Evolutionary conservation across 805 yeast species (phyloP).

Genomic region (Metschnikowia corniflorae): DNA sequence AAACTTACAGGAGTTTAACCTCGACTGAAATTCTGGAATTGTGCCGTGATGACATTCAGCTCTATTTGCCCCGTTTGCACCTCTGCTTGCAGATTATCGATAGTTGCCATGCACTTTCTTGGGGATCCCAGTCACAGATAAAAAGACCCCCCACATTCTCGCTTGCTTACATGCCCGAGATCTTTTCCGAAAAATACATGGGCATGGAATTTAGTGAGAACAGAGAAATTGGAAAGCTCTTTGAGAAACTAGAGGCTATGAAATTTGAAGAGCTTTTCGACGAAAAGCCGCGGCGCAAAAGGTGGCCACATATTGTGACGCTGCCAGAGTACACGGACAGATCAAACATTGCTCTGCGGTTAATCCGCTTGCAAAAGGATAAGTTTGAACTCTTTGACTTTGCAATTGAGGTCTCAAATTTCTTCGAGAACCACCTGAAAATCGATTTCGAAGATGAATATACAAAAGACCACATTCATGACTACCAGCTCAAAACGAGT

Average conservation of each 20-base stretch:
- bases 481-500: conserved; percentile 38
- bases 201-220: conserved; percentile 3
- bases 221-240: conserved; percentile 5
- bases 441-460: conserved; percentile 20
- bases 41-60: conserved; percentile 12
- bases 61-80: conserved; percentile 41
- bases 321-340: background rate
- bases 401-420: conserved; percentile 29
- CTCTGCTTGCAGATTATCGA: conserved; percentile 47
- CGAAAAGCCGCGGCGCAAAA: conserved; percentile 1
- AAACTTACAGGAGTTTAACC: conserved; percentile 25
- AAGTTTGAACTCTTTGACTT: conserved; percentile 37
- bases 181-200: background rate
- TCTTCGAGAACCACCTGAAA: conserved; percentile 3
- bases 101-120: conserved; percentile 48
- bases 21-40: background rate
- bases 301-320: background rate
- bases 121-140: conserved; percentile 40
- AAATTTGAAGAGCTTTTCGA: background rate
- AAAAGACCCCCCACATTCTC: conserved; percentile 4
- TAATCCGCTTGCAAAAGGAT: conserved; percentile 24
- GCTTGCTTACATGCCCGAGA: background rate
- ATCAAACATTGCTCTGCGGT: conserved; percentile 7
- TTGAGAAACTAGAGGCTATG: conserved; percentile 3
- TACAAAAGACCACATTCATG: conserved; percentile 26